phyloP scores from a whole-genome alignment of 345 rosid genomes.

The Salix suchowensis region DNA sequence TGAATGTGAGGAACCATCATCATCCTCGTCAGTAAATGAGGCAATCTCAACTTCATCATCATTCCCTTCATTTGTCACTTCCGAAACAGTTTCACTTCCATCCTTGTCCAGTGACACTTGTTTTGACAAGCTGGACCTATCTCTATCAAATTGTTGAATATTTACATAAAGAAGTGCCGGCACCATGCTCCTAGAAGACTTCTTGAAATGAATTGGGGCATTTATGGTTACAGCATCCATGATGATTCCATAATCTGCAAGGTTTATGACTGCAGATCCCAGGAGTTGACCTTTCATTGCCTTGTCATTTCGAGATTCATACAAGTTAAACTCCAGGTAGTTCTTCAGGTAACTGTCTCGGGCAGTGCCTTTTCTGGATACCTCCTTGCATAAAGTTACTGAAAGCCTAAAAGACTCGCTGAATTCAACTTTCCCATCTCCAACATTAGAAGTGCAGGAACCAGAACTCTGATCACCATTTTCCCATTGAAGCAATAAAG shows the following conservation, averaged over 20 bases:
- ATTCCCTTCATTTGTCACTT: constrained; percentile 47
- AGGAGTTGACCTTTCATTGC: constrained; percentile 62
- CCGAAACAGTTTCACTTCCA: constrained; percentile 58
- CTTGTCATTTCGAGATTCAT: constrained; percentile 57
- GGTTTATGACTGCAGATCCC: constrained; percentile 75
- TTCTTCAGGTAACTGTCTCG: constrained; percentile 61
- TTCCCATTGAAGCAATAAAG: constrained; percentile 76
- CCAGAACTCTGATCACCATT: constrained; percentile 67
- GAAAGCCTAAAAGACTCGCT: constrained; percentile 57
- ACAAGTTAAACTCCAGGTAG: constrained; percentile 58
- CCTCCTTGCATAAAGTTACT: constrained; percentile 43
- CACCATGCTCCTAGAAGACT: constrained; percentile 43
- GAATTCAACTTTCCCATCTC: constrained; percentile 62
- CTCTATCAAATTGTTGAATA: constrained; percentile 57
- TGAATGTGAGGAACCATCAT: constrained; percentile 46
- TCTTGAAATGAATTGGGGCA: constrained; percentile 55
- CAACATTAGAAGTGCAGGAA: constrained; percentile 42
- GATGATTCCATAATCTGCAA: constrained; percentile 68
- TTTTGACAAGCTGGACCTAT: constrained; percentile 35
- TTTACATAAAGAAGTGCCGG: constrained; percentile 55
- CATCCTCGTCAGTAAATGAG: constrained; percentile 73
- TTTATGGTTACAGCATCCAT: constrained; percentile 41
- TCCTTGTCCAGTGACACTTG: constrained; percentile 45
- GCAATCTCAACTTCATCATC: constrained; percentile 57
- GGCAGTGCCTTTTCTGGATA: constrained; percentile 37